These are phyloP conservation scores for Dactylorhiza incarnata DNA, from an alignment of 106 monocot genomes.

Conservation along the genomic window DNA sequence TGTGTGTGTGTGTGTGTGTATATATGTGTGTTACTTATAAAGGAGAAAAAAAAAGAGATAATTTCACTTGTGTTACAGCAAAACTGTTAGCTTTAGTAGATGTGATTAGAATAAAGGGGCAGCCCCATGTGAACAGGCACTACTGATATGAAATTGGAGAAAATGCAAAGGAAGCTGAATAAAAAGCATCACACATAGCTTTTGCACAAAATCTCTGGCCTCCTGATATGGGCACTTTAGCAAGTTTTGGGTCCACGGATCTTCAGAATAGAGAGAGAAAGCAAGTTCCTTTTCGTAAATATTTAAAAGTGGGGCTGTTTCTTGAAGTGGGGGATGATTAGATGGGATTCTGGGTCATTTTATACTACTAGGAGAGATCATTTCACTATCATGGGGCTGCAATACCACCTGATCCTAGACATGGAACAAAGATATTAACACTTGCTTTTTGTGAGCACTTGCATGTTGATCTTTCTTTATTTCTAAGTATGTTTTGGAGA, in stretches of 20 bases:
- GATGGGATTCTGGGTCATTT: not conserved
- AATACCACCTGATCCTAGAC: not conserved
- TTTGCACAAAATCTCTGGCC: not conserved
- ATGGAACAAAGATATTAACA: not conserved
- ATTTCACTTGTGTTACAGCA: not conserved
- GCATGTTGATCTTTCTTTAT: not conserved
- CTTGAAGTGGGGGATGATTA: not conserved
- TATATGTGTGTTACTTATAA: too few species aligned
- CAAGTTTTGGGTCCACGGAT: slow-evolving; percentile 1
- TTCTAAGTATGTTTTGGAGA: too few species aligned
- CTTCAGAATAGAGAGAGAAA: not conserved
- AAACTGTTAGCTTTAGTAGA: not conserved
- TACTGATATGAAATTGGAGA: not conserved
- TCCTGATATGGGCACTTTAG: not conserved
- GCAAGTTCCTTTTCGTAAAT: not conserved
- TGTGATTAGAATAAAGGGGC: not conserved
- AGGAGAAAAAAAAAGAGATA: not conserved
- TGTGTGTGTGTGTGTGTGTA: too few species aligned
- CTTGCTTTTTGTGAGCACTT: slow-evolving; percentile 4
- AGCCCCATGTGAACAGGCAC: not conserved
- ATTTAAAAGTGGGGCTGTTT: slow-evolving; percentile 3
- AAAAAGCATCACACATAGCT: not conserved
- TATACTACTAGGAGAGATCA: slow-evolving; percentile 29
- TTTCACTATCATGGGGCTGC: slow-evolving; percentile 51
- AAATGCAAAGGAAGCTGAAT: not conserved